These are phyloP conservation scores for Neurospora sp. DNA, from an alignment of 495 filamentous ascomycete species.

Conservation along the genomic window DNA sequence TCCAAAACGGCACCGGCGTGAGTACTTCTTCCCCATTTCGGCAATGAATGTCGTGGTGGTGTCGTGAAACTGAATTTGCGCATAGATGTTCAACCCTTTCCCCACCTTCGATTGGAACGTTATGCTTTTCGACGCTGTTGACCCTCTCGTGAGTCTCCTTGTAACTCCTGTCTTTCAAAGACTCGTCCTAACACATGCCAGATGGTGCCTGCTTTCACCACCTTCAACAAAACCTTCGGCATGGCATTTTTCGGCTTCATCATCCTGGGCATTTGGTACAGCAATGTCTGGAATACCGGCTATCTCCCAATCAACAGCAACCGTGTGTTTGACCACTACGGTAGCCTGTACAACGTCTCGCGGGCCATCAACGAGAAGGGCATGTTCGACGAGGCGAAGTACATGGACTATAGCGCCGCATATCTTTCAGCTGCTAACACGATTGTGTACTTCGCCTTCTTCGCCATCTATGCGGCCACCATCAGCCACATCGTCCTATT, in stretches of 20 bases:
- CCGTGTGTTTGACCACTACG: constrained; percentile 29
- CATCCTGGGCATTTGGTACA: constrained; percentile 27
- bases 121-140: constrained; percentile 16
- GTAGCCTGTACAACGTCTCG: constrained; percentile 27
- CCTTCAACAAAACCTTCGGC: constrained; percentile 31
- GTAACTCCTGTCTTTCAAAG: no score
- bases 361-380: constrained; percentile 24
- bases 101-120: constrained; percentile 38
- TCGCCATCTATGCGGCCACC: constrained; percentile 30
- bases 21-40: background rate
- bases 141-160: constrained; percentile 18
- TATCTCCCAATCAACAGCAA: constrained; percentile 33
- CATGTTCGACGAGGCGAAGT: constrained; percentile 26
- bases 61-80: background rate
- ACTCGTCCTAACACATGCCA: background rate
- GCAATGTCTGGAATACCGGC: constrained; percentile 28
- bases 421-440: constrained; percentile 28
- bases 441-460: constrained; percentile 30
- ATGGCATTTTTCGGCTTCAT: constrained; percentile 18
- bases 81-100: constrained; percentile 22
- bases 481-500: constrained; percentile 29
- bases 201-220: constrained; percentile 36
- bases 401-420: constrained; percentile 30
- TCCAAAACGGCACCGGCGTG: constrained; percentile 22
- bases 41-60: no score